Base-by-base conservation (phyloP, 1,139 yeast species). In the Yamadazyma triangularis region DNA sequence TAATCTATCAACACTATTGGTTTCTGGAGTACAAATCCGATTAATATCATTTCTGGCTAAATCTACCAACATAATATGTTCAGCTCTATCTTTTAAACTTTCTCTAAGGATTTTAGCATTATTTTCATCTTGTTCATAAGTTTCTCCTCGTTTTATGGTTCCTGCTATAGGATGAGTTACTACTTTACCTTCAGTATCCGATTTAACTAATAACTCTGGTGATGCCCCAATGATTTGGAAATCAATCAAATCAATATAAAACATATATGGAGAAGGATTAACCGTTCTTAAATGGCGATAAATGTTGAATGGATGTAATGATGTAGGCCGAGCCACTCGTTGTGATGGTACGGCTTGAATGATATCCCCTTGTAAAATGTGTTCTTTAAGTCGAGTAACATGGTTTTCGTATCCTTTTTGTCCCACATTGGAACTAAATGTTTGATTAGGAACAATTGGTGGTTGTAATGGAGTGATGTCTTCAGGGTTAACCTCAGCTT, bases 271-370 rank as follows among this genome's bases (percentile, higher is more conserved):
- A 1, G 96, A 87, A 4, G 98, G 98, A 59, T 93, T 91, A 31
- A 93, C 96, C 0, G 95, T 83, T 53, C 98, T 76, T 48, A 91
- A 70, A 51, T 91, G 96, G 45, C 95, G 81, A 60, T 89, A 93
- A 30, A 93, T 84, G 61, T 91, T 91, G 73, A 91, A 91, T 2
- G 98, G 97, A 54, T 91, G 97, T 46, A 91, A 69, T 4, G 89
- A 79, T 0, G 98, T 91, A 23, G 96, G 96, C 56, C 96, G 79
- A 4, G 95, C 88, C 19, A 91, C 88, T 51, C 98, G 73, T 64
- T 91, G 98, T 1, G 96, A 88, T 7, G 98, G 98, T 12, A 91
- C 98, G 1, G 95, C 96, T 59, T 91, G 98, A 60, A 91, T 85
- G 35, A 91, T 86, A 52, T 91, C 97, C 33, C 98, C 98, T 47